A percentile compares a stretch with the other conserved stretches of the same genome.
phyloP scores from a whole-genome alignment of 2,329 filamentous ascomycete genomes.

The Trichoderma sp. region DNA sequence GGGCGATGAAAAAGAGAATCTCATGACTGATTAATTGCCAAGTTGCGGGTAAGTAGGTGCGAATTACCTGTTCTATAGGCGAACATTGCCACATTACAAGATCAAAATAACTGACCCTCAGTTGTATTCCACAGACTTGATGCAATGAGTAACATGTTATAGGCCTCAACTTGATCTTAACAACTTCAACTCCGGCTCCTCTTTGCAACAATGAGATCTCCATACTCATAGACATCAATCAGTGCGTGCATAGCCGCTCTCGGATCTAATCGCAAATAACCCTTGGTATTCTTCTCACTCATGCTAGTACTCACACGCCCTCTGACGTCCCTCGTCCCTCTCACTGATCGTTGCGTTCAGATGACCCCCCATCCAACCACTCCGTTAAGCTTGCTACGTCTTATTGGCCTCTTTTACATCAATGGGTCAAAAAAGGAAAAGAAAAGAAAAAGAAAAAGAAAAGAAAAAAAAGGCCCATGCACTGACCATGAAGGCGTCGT shows the following conservation, averaged over 20 bases:
- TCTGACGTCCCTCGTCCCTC: background rate
- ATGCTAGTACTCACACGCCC: background rate
- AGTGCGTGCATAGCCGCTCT: conserved; percentile 7
- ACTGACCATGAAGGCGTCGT: background rate
- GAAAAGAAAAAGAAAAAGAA: background rate
- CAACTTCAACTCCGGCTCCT: background rate
- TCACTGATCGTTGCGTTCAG: background rate
- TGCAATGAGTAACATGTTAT: background rate
- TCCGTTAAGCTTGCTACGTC: background rate
- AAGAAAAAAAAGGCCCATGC: background rate
- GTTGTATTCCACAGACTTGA: background rate
- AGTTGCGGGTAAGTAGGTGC: background rate
- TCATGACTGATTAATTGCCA: background rate
- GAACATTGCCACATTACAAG: background rate
- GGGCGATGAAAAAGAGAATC: background rate
- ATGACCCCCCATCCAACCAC: background rate
- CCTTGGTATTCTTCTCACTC: conserved; percentile 7
- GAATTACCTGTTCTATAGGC: background rate
- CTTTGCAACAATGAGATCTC: background rate
- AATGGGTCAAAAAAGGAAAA: background rate
- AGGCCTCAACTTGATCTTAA: background rate
- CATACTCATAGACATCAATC: background rate
- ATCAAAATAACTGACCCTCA: background rate
- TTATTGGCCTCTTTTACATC: background rate
- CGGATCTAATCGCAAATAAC: background rate